These are phyloP conservation scores for Mrakia frigida DNA, from an alignment of 768 basidiomycete species.

Conservation along the genomic window DNA sequence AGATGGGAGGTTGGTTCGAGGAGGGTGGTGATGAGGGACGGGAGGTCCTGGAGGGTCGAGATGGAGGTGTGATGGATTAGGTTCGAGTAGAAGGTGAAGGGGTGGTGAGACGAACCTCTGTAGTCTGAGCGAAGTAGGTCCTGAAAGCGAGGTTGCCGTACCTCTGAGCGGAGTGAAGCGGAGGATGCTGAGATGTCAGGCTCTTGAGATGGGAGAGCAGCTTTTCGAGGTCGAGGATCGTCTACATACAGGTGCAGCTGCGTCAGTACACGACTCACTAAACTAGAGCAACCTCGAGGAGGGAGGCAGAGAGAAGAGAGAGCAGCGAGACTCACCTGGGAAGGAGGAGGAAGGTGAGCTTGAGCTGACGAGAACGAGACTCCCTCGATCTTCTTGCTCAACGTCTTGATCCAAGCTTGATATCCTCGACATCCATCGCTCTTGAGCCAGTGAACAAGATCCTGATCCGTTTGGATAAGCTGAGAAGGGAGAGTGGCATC, in stretches of 20 bases:
- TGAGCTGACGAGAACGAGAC: not conserved
- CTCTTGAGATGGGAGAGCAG: constrained; percentile 62
- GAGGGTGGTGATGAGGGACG: constrained; percentile 50
- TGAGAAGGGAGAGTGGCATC: not conserved
- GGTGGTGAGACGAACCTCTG: constrained; percentile 55
- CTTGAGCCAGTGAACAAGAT: constrained; percentile 26
- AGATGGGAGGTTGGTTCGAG: constrained; percentile 50
- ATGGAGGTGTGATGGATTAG: constrained; percentile 20
- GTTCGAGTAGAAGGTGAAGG: not conserved
- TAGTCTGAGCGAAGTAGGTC: constrained; percentile 70
- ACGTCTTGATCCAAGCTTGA: constrained; percentile 17
- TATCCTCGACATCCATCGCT: constrained; percentile 17
- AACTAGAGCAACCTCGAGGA: not conserved
- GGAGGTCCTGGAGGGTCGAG: constrained; percentile 61
- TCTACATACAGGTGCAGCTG: constrained; percentile 37
- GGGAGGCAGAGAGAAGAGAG: not conserved
- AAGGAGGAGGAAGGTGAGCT: not conserved
- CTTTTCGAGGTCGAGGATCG: constrained; percentile 47
- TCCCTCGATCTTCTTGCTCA: constrained; percentile 14
- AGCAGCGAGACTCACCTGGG: not conserved
- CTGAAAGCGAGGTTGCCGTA: constrained; percentile 91
- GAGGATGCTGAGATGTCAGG: constrained; percentile 80
- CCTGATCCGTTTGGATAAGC: constrained; percentile 29
- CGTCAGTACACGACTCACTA: no score
- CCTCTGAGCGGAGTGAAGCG: constrained; percentile 65